phyloP scores from a whole-genome alignment of 2,329 filamentous ascomycete species.

The Raffaelea deltoideospora region DNA sequence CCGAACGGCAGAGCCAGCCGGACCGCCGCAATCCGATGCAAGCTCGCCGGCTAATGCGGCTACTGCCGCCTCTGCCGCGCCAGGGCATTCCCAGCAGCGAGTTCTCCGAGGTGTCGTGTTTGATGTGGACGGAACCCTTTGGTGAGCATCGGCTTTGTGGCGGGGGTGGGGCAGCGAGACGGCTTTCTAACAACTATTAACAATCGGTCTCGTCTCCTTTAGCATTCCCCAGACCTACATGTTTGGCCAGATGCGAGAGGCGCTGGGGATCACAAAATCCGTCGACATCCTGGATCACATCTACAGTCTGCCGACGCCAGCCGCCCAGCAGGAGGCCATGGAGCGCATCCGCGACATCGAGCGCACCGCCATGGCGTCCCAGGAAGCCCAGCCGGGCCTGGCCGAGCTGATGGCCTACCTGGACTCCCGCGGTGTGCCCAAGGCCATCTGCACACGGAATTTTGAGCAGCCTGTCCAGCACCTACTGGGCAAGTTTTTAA shows the following conservation, averaged over 20 bases:
- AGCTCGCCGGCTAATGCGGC: too few species aligned
- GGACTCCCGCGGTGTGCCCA: constrained; percentile 47
- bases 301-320: constrained; percentile 48
- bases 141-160: constrained; percentile 32
- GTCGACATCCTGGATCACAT: constrained; percentile 85
- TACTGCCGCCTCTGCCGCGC: constrained; percentile 1
- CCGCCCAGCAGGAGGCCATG: constrained; percentile 47
- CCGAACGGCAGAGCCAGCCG: constrained; percentile 12
- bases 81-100: constrained; percentile 9
- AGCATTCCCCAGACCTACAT: constrained; percentile 91
- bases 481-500: constrained; percentile 60
- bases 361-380: constrained; percentile 60
- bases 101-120: constrained; percentile 55
- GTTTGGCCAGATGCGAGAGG: constrained; percentile 74
- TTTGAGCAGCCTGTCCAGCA: constrained; percentile 69
- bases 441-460: constrained; percentile 88
- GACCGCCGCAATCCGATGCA: too few species aligned
- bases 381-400: constrained; percentile 72
- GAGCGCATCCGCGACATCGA: constrained; percentile 68
- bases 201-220: neutral
- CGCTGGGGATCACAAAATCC: constrained; percentile 55
- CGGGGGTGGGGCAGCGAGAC: too few species aligned
- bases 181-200: too few species aligned
- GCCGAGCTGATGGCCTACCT: constrained; percentile 68
- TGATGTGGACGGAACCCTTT: constrained; percentile 90